These are phyloP conservation scores for Schizopora paradoxa DNA, from an alignment of 1,284 basidiomycete species.

Conservation along the genomic window DNA sequence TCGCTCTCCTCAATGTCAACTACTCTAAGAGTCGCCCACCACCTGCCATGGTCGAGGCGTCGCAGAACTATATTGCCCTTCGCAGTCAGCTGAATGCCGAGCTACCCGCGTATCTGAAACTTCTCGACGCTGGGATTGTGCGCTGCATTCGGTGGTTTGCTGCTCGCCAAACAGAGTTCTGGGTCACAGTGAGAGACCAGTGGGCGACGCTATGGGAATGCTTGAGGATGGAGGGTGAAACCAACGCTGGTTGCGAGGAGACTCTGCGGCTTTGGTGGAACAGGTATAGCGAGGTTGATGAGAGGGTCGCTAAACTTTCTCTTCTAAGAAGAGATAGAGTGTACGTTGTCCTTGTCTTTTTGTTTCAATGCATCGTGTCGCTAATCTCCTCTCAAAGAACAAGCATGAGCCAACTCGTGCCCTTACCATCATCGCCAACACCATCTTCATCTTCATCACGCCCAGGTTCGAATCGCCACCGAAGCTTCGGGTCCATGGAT, in stretches of 20 bases:
- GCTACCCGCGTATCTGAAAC: conserved; percentile 55
- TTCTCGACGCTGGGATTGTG: conserved; percentile 53
- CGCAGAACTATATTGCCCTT: conserved; percentile 67
- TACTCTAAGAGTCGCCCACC: conserved; percentile 59
- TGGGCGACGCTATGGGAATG: conserved; percentile 80
- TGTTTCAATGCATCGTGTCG: conserved; percentile 17
- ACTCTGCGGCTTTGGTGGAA: conserved; percentile 63
- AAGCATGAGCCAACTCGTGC: conserved; percentile 8
- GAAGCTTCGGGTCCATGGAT: conserved; percentile 16
- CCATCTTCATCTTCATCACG: conserved; percentile 8
- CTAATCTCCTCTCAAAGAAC: conserved; percentile 11
- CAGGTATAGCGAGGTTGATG: conserved; percentile 59
- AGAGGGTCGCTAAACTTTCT: conserved; percentile 39
- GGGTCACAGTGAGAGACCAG: conserved; percentile 46
- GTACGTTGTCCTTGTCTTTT: conserved; percentile 6
- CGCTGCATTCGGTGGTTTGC: conserved; percentile 46
- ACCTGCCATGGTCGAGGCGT: conserved; percentile 58
- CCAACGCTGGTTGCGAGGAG: conserved; percentile 57
- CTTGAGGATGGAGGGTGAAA: conserved; percentile 66
- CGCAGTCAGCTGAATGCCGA: conserved; percentile 64
- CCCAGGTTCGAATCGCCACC: conserved; percentile 13
- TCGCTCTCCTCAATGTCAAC: conserved; percentile 57
- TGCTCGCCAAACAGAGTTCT: conserved; percentile 54
- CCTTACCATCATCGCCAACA: conserved; percentile 8
- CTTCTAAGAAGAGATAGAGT: conserved; percentile 34